phyloP scores from a whole-genome alignment of 2,329 filamentous ascomycete genomes.

The Camptophora hylomeconis region DNA sequence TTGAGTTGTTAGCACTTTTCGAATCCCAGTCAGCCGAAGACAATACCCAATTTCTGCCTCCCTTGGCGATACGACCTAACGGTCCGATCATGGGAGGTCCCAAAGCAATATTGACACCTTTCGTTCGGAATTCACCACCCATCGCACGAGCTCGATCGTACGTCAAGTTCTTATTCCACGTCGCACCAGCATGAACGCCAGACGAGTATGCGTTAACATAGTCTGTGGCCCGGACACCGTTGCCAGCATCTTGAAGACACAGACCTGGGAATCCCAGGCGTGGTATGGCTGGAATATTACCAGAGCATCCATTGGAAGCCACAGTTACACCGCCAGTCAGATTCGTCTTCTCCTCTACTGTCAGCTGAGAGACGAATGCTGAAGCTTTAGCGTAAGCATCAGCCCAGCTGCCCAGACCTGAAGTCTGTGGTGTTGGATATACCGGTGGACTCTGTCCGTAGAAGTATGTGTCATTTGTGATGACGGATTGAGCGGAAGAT shows the following conservation, averaged over 20 bases:
- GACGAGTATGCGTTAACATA: slow-evolving; percentile 17
- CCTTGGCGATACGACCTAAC: slow-evolving; percentile 22
- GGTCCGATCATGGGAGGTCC: slow-evolving; percentile 48
- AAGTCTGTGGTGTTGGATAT: slow-evolving; percentile 12
- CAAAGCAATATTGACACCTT: slow-evolving; percentile 62
- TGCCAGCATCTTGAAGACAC: slow-evolving; percentile 23
- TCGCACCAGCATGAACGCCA: slow-evolving; percentile 23
- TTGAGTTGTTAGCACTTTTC: no score
- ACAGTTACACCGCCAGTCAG: slow-evolving; percentile 21
- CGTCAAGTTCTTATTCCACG: slow-evolving; percentile 26
- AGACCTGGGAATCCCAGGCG: slow-evolving; percentile 22
- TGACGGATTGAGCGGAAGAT: slow-evolving; percentile 12
- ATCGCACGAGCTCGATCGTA: slow-evolving; percentile 21
- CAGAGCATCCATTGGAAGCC: slow-evolving; percentile 19
- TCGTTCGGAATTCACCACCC: slow-evolving; percentile 26
- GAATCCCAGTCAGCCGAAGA: no score
- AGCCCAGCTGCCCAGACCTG: slow-evolving; percentile 24
- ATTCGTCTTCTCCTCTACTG: slow-evolving; percentile 30
- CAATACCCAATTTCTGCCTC: slow-evolving; percentile 36
- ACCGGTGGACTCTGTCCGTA: slow-evolving; percentile 15
- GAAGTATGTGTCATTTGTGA: slow-evolving; percentile 16
- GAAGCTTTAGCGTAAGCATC: slow-evolving; percentile 25
- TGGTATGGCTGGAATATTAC: slow-evolving; percentile 21
- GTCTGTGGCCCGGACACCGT: slow-evolving; percentile 8
- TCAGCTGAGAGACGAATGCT: slow-evolving; percentile 27